Percentiles rank a stretch among this genome's conserved stretches.
Evolutionary conservation across 768 basidiomycete species (phyloP).

Genomic region (Nidularia sp.): DNA sequence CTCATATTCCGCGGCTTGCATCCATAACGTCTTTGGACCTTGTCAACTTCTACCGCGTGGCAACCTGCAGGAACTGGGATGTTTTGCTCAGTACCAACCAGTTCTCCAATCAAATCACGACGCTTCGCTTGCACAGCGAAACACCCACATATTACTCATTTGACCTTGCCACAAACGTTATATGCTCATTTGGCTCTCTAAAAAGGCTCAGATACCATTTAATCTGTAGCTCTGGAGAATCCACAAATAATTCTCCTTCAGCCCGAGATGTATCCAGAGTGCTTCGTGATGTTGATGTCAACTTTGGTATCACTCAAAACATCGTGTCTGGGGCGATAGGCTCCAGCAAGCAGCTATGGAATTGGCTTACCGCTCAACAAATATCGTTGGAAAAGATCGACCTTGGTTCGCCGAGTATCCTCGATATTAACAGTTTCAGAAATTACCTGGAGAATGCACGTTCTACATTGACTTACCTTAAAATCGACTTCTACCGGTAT

Average conservation of each 20-base stretch:
- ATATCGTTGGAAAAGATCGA: too few species aligned
- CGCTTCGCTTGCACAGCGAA: neutral
- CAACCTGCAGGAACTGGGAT: neutral
- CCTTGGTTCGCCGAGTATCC: too few species aligned
- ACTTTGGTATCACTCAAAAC: too few species aligned
- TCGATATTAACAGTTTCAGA: too few species aligned
- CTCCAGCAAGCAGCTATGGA: too few species aligned
- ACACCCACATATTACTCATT: neutral
- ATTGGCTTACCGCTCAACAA: too few species aligned
- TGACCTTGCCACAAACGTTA: neutral
- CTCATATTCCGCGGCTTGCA: neutral
- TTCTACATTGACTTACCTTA: too few species aligned
- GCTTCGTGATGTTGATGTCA: too few species aligned
- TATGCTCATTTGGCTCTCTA: neutral
- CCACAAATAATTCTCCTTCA: neutral
- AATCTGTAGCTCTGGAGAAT: neutral
- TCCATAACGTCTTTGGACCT: neutral
- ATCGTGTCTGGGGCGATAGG: too few species aligned
- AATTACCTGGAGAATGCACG: too few species aligned
- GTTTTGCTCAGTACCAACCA: neutral
- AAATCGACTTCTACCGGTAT: too few species aligned
- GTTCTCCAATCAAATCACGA: neutral
- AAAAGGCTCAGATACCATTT: neutral
- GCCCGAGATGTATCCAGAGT: neutral
- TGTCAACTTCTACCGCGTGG: neutral